phyloP scores from a whole-genome alignment of 176 grass and related monocot genomes.

The Oryza meridionalis region DNA sequence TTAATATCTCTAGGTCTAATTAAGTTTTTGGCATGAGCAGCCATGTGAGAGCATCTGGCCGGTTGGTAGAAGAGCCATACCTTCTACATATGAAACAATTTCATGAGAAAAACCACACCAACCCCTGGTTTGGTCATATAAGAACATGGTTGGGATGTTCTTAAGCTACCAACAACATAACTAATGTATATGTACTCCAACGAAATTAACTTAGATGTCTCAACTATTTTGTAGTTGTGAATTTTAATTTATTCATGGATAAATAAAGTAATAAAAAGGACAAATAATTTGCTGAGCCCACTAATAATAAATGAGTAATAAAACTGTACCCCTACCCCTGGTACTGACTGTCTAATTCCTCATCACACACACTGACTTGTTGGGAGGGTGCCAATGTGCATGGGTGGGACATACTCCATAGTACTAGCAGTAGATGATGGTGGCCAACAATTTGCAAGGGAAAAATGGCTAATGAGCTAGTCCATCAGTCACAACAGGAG shows the following conservation, averaged over 20 bases:
- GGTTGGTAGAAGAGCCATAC: neutral
- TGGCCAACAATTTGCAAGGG: conserved; percentile 6
- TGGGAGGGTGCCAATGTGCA: neutral
- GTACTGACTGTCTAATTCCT: neutral
- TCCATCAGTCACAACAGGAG: conserved; percentile 26
- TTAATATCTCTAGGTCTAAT: neutral
- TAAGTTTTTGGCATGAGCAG: neutral
- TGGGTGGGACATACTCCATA: too few relatives aligned
- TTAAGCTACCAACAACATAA: neutral
- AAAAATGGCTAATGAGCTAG: neutral
- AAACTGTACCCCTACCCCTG: neutral
- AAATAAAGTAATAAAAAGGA: neutral
- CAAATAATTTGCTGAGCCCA: neutral
- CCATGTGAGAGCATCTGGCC: neutral
- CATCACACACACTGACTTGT: neutral
- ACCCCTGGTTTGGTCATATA: neutral
- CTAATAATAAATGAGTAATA: neutral
- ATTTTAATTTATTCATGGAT: neutral
- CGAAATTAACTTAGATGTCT: neutral
- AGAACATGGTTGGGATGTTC: neutral
- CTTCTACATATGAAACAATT: neutral
- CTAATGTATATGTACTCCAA: too few relatives aligned
- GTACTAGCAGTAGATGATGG: neutral
- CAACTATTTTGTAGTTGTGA: neutral
- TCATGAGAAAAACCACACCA: neutral